Base-by-base conservation (phyloP, 1,284 basidiomycete genomes). In the Ganoderma meredithae region DNA sequence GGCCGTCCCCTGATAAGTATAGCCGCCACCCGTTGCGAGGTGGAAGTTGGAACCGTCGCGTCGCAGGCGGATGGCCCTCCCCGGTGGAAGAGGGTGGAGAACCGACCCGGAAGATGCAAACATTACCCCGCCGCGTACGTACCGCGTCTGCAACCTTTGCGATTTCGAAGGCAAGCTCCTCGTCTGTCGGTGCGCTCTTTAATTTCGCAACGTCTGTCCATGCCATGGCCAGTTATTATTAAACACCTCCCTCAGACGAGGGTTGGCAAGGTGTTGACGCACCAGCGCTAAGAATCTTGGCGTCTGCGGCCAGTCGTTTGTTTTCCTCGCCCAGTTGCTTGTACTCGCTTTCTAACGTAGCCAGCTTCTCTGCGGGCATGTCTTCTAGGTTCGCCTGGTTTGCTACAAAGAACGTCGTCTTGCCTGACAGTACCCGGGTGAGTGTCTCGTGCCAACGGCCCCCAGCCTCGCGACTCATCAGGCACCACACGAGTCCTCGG, bases 331-430 rank as follows among this genome's bases (percentile, higher is more conserved):
- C 89, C 10, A 90, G 75, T 6, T 76, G 72, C 68, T 87, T 86
- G 69, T 84, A 81, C 70, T 92, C 87, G 0, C 76, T 76, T 74
- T 92, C 88, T 15, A 91, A 80, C 1, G 80, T 79, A 31, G 88
- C 83, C 43, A 93, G 80, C 70, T 89, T 85, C 60, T 88, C 86
- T 2, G 84, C 76, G 1, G 88, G 85, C 66, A 93, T 81, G 22
- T 87, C 83, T 44, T 89, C 86, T 41, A 92, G 81, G 58, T 86
- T 88, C 8, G 84, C 83, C 77, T 94, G 91, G 72, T 93, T 92
- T 19, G 85, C 86, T n/a, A 94, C 93, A 73, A 93, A 95, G 76
- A 94, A 91, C 0, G 90, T 91, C 17, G 90, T 93, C 79, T 96
- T 97, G 15, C 94, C 95, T 92, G 79, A 53, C n/a, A 15, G 40